These are phyloP conservation scores for Pythium grandisporangium DNA, from an alignment of 352 stramenopile species.

Conservation along the genomic window DNA sequence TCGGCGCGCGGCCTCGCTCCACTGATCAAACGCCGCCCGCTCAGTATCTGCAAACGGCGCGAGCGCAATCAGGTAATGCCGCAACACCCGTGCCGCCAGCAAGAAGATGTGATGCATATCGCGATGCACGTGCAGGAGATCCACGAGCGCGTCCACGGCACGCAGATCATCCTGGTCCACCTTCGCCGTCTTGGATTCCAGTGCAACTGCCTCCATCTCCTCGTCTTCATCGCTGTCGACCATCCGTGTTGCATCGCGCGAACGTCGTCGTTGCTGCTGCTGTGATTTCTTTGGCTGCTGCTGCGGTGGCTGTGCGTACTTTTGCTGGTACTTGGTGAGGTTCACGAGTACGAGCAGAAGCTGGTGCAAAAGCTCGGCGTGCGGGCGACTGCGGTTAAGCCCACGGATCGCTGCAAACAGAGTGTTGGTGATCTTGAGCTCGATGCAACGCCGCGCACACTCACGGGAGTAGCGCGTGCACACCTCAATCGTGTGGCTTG, in stretches of 20 bases:
- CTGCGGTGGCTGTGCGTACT: no score
- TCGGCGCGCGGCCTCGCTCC: slow-evolving; percentile 44
- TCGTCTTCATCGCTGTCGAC: slow-evolving; percentile 2
- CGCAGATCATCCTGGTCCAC: slow-evolving; percentile 48
- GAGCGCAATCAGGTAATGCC: slow-evolving; percentile 39
- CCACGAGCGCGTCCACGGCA: slow-evolving; percentile 84
- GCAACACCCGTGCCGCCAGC: slow-evolving; percentile 46
- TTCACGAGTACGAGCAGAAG: slow-evolving; percentile 83
- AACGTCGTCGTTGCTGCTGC: no score
- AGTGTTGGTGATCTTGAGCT: slow-evolving; percentile 77
- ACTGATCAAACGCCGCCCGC: slow-evolving; percentile 16
- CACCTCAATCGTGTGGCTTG: slow-evolving; percentile 87
- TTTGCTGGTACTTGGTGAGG: slow-evolving; percentile 63
- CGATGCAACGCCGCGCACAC: slow-evolving; percentile 86
- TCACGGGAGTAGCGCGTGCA: slow-evolving; percentile 87
- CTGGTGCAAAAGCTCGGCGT: slow-evolving; percentile 91
- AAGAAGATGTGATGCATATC: slow-evolving; percentile 83
- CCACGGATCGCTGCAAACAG: slow-evolving; percentile 89
- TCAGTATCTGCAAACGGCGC: slow-evolving; percentile 6
- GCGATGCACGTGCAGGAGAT: slow-evolving; percentile 93
- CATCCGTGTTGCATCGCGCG: slow-evolving; percentile 26
- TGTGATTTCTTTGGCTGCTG: no score
- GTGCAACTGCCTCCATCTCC: no score
- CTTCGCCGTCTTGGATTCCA: no score
- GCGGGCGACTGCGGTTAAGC: slow-evolving; percentile 92